These are phyloP conservation scores for Sporothrix euskadiensis DNA, from an alignment of 2,329 filamentous ascomycete species.

Conservation along the genomic window DNA sequence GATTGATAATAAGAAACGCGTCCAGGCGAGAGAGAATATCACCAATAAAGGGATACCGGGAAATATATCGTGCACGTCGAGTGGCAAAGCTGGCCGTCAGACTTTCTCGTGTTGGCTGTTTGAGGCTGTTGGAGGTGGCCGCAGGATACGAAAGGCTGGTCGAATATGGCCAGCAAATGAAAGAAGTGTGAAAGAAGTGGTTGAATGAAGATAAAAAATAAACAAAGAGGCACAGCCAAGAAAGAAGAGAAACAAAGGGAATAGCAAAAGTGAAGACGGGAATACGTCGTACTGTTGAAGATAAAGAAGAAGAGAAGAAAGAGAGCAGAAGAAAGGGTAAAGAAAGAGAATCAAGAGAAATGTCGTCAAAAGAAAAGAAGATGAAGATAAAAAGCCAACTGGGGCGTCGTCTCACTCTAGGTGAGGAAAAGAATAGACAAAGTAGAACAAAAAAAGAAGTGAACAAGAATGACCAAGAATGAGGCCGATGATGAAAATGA, in stretches of 20 bases:
- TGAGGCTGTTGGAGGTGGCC: background rate
- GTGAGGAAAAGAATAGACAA: slow-evolving; percentile 23
- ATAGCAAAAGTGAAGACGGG: background rate
- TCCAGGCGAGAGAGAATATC: background rate
- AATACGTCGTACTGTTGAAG: background rate
- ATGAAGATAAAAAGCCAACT: slow-evolving; percentile 32
- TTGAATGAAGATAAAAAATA: background rate
- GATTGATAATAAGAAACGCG: slow-evolving; percentile 28
- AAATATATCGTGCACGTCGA: background rate
- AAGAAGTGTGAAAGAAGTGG: background rate
- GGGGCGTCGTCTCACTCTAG: slow-evolving; percentile 25
- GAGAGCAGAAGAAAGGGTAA: slow-evolving; percentile 28
- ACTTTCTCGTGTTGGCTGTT: background rate
- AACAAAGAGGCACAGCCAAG: slow-evolving; percentile 25
- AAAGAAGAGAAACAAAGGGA: background rate
- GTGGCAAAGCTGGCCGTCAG: slow-evolving; percentile 5
- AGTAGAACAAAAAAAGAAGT: slow-evolving; percentile 28
- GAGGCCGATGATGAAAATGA: slow-evolving; percentile 17
- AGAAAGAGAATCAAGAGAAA: slow-evolving; percentile 31
- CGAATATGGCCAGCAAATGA: background rate
- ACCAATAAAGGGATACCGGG: slow-evolving; percentile 7
- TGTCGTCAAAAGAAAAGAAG: slow-evolving; percentile 28
- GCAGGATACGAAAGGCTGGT: slow-evolving; percentile 1
- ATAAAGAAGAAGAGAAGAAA: background rate
- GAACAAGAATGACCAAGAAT: slow-evolving; percentile 21